Base-by-base conservation (phyloP, 129 eudicot species). In the Arctium minus region DNA sequence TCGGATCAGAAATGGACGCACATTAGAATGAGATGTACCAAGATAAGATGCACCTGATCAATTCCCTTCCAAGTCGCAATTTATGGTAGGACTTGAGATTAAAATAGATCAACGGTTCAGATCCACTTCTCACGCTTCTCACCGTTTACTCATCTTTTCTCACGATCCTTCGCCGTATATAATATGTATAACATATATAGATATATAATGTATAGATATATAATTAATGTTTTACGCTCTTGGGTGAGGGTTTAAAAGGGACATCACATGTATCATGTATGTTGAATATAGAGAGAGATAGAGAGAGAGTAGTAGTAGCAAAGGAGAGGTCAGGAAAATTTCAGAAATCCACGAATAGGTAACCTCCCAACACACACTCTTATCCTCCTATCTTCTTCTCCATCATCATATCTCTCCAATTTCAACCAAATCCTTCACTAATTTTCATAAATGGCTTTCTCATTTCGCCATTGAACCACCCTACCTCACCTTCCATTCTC, bases 241-340 rank as follows among this genome's bases (percentile, higher is more conserved):
- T 56, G 27, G 3, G 65, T 56, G 65, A 33, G 65, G 65, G 65
- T 88, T 69, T 83, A 86, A 81, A 90, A 85, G 73, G 80, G 87
- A 39, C 84, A 53, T 86, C 93, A 92, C 98, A 90, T 88, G 88
- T 90, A 81, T 71, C 60, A 80, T 77, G 68, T 78, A 83, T 70
- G 15, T 56, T 56, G 65, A 27, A 77, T 6, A 18, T 35, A 80
- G 77, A 75, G 82, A 76, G 70, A 81, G 84, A 82, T 71, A 18
- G 42, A 80, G 77, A 75, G 82, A 76, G 70, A 81, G 84, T 74
- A 70, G 72, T 85, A 72, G 65, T 74, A 70, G 72, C 82, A 85
- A 90, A 89, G 90, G 94, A 85, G 91, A 92, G 97, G 96, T 62
- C 92, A 92, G 92, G 85, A 92, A 83, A 89, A 76, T 48, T 81